Evolutionary conservation across 78 protist species (phyloP).

Genomic region (Dictyostelium brefeldianum): DNA sequence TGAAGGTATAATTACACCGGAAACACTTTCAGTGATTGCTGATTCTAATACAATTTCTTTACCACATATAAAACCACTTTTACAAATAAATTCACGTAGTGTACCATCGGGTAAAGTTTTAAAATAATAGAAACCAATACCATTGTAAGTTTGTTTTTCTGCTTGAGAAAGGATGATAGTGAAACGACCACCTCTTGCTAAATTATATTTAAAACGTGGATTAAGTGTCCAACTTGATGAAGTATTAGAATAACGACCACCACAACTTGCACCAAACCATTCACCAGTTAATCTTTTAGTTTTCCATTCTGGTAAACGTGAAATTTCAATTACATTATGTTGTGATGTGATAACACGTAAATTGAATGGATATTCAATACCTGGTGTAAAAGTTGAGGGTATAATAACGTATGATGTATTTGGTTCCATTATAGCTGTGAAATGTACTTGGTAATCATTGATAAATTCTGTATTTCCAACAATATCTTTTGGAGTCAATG

Average conservation of each 20-base stretch:
- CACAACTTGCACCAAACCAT: conserved; percentile 61
- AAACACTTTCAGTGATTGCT: conserved; percentile 5
- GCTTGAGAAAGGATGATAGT: conserved; percentile 48
- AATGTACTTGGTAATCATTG: conserved; percentile 74
- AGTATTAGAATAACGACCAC: conserved; percentile 71
- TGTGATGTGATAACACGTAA: conserved; percentile 36
- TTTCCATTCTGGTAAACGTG: conserved; percentile 42
- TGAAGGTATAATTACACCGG: conserved; percentile 63
- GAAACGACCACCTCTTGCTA: conserved; percentile 57
- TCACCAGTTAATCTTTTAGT: conserved; percentile 35
- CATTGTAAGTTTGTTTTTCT: conserved; percentile 45
- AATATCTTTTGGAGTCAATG: conserved; percentile 62
- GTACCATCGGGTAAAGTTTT: conserved; percentile 74
- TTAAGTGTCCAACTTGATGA: conserved; percentile 43
- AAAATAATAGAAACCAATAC: conserved; percentile 78
- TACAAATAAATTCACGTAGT: conserved; percentile 47
- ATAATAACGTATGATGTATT: conserved; percentile 18
- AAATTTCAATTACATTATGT: not conserved
- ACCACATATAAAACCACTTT: conserved; percentile 80
- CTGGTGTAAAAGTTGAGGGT: conserved; percentile 57
- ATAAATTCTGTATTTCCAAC: conserved; percentile 80
- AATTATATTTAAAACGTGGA: conserved; percentile 62
- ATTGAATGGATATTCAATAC: conserved; percentile 43
- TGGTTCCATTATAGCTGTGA: conserved; percentile 37
- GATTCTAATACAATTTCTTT: conserved; percentile 66